Percentiles rank a stretch among this genome's conserved stretches.
phyloP scores from a whole-genome alignment of 176 grass and related monocot species.

The Alloteropsis semialata region DNA sequence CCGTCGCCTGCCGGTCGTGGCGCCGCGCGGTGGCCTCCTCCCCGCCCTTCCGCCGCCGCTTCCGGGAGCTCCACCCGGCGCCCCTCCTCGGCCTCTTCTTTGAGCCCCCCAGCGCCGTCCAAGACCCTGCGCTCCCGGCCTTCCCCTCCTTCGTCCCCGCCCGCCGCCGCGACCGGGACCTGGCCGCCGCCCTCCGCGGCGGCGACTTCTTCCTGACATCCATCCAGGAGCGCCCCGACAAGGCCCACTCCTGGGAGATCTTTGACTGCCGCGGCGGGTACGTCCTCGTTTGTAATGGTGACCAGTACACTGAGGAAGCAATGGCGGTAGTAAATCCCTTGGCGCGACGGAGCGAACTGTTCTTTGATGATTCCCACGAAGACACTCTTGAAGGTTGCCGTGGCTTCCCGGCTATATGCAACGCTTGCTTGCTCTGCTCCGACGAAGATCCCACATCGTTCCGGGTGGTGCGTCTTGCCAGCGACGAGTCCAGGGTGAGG shows the following conservation, averaged over 20 bases:
- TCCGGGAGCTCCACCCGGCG: background rate
- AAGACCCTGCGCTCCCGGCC: background rate
- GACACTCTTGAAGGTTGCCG: background rate
- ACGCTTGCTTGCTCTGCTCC: background rate
- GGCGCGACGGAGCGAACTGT: background rate
- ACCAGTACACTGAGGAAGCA: background rate
- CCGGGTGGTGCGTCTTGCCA: background rate
- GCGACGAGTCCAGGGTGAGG: conserved; percentile 3
- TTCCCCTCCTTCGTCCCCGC: conserved; percentile 14
- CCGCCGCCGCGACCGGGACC: background rate
- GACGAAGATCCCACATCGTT: background rate
- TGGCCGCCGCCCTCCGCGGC: conserved; percentile 6
- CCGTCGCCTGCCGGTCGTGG: conserved; percentile 20
- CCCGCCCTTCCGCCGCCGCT: background rate
- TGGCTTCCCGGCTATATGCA: accelerated
- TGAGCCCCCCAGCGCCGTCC: background rate
- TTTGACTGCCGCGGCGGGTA: conserved; percentile 6
- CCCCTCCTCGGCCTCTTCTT: conserved; percentile 35
- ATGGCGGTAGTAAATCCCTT: conserved; percentile 12
- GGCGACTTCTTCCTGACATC: conserved; percentile 33
- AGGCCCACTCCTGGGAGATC: conserved; percentile 17
- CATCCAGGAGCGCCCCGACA: conserved; percentile 6
- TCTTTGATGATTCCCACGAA: background rate
- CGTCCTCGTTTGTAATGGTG: background rate
- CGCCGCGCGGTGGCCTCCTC: conserved; percentile 11